Conservation (phyloP, 352 stramenopile species). For the Globisporangium nunn region DNA sequence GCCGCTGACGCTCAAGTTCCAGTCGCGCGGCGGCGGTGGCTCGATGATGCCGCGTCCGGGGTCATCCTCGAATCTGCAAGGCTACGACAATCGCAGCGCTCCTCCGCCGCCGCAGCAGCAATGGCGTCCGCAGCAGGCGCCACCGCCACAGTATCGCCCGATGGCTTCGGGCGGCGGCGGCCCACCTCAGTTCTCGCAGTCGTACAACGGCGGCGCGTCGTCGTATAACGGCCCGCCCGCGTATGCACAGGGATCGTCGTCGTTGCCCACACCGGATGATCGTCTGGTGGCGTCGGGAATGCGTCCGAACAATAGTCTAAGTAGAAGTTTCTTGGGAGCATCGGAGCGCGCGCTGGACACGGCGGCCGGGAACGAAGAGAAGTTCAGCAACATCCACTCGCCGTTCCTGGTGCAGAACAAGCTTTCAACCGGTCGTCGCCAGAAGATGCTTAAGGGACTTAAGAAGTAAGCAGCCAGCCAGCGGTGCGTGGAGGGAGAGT, state of each 20-base stretch:
- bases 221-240: neutral
- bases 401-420: conserved; percentile 84
- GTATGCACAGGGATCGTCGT: conserved; percentile 13
- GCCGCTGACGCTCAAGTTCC: conserved; percentile 79
- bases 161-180: neutral
- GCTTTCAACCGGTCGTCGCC: conserved; percentile 71
- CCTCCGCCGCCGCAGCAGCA: conserved; percentile 39
- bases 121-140: conserved; percentile 48
- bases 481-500: neutral
- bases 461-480: conserved; percentile 53
- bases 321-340: conserved; percentile 38
- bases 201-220: conserved; percentile 24
- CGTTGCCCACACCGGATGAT: conserved; percentile 11
- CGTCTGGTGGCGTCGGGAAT: neutral
- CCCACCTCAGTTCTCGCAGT: conserved; percentile 20
- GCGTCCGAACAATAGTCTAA: conserved; percentile 49
- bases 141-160: conserved; percentile 9
- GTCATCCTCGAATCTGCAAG: conserved; percentile 16
- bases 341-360: conserved; percentile 25
- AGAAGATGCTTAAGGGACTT: conserved; percentile 87
- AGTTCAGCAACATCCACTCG: conserved; percentile 83
- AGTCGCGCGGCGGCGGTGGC: conserved; percentile 23
- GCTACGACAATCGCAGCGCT: conserved; percentile 16
- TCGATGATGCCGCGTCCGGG: conserved; percentile 10
- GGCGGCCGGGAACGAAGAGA: conserved; percentile 57